phyloP scores from a whole-genome alignment of 2,329 filamentous ascomycete species.

The Colletotrichum sp. region DNA sequence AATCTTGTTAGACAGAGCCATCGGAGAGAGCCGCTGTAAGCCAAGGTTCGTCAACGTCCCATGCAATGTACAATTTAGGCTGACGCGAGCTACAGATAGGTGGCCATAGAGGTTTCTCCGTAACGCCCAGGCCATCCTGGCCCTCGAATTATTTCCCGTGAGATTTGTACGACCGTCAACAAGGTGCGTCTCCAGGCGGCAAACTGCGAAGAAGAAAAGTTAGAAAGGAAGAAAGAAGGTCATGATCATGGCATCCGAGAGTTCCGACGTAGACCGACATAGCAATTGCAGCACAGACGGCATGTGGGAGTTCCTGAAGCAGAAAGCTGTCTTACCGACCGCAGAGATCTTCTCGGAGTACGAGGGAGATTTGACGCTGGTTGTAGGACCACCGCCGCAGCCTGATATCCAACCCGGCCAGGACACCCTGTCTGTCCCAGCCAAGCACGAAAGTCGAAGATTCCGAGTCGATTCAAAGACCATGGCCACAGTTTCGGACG shows the following conservation, averaged over 20 bases:
- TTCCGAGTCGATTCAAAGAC: neutral
- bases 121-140: too few species aligned
- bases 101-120: too few species aligned
- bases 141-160: accelerated
- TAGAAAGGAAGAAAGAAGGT: neutral
- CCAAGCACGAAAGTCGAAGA: neutral
- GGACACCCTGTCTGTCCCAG: neutral
- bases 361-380: neutral
- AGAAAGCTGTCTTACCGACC: neutral
- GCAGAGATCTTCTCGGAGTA: neutral
- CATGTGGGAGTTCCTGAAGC: neutral
- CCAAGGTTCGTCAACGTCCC: neutral
- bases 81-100: neutral
- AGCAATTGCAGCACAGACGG: neutral
- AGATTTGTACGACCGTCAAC: too few species aligned
- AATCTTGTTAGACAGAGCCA: neutral
- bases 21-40: neutral
- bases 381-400: neutral
- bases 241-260: neutral
- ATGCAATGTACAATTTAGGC: neutral
- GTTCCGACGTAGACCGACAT: neutral
- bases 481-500: neutral
- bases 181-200: too few species aligned
- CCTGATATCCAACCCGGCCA: neutral
- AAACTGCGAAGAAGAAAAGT: too few species aligned